Evolutionary conservation across 2,329 filamentous ascomycete genomes (phyloP).

Genomic region (Fusarium liriodendri): DNA sequence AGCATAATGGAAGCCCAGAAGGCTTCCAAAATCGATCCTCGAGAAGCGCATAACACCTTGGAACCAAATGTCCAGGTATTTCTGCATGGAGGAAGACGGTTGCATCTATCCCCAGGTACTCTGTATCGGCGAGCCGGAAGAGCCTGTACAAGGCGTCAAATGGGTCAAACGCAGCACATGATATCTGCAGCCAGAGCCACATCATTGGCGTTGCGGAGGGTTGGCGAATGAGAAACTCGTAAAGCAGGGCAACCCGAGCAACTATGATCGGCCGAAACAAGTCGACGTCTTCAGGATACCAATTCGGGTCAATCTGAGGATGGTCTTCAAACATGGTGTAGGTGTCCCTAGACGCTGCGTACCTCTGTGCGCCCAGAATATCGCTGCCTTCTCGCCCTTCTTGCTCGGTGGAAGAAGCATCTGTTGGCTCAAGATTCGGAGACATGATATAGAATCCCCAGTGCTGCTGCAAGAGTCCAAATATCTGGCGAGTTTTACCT

Average conservation of each 20-base stretch:
- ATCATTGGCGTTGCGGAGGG: background rate
- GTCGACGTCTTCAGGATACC: background rate
- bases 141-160: slow-evolving; percentile 7
- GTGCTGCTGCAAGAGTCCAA: background rate
- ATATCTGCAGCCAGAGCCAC: slow-evolving; percentile 6
- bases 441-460: slow-evolving; percentile 1
- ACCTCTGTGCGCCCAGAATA: background rate
- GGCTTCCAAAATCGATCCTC: background rate
- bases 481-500: slow-evolving; percentile 1
- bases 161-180: background rate
- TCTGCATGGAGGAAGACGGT: background rate
- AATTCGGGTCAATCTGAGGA: background rate
- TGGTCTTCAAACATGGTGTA: background rate
- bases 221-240: background rate
- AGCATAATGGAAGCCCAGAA: background rate
- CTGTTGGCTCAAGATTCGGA: background rate
- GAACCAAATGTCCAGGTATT: background rate
- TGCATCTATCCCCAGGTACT: background rate
- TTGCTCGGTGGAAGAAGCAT: background rate
- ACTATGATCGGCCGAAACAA: background rate
- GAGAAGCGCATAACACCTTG: background rate
- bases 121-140: background rate
- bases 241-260: background rate
- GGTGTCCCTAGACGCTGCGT: background rate
- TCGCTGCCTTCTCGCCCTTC: background rate